These are phyloP conservation scores for Chlamydomonas sp. DNA, from an alignment of 139 green algal genomes.

Conservation along the genomic window DNA sequence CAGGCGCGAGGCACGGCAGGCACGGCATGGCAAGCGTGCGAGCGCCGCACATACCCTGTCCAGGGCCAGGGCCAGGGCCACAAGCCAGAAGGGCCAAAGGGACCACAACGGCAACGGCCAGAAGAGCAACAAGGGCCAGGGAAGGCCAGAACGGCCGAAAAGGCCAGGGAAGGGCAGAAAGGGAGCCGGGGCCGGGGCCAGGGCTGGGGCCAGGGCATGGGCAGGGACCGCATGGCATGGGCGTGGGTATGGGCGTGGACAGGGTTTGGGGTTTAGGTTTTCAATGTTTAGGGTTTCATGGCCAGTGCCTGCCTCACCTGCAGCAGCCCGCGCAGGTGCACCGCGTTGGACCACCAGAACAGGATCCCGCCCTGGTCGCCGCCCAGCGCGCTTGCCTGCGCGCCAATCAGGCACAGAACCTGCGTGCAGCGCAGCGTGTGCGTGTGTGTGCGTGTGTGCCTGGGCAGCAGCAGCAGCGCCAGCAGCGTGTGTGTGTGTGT, in stretches of 20 bases:
- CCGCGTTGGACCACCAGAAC: constrained; percentile 46
- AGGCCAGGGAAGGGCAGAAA: neutral
- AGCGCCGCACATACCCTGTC: too few relatives aligned
- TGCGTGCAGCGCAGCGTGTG: constrained; percentile 1
- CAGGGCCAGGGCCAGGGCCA: too few relatives aligned
- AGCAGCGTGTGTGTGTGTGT: neutral
- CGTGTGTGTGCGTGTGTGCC: neutral
- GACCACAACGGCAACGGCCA: too few relatives aligned
- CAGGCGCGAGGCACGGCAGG: too few relatives aligned
- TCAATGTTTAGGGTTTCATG: too few relatives aligned
- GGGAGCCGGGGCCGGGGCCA: neutral
- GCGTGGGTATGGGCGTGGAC: too few relatives aligned
- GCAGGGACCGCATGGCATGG: too few relatives aligned
- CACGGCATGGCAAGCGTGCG: too few relatives aligned
- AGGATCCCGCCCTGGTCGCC: constrained; percentile 37
- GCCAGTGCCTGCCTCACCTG: neutral
- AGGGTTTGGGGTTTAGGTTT: too few relatives aligned
- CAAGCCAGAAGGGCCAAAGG: too few relatives aligned
- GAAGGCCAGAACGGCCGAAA: neutral
- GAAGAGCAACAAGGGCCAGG: constrained; percentile 19
- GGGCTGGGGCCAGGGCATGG: too few relatives aligned
- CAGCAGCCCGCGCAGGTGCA: constrained; percentile 45
- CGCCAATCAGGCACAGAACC: constrained; percentile 41
- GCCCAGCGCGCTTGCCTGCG: constrained; percentile 12
- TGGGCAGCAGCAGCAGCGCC: too few relatives aligned